Evolutionary conservation across 2,329 filamentous ascomycete species (phyloP), one percentile per base, ranked within the genome.

Genomic region (Penicillium sp.): DNA sequence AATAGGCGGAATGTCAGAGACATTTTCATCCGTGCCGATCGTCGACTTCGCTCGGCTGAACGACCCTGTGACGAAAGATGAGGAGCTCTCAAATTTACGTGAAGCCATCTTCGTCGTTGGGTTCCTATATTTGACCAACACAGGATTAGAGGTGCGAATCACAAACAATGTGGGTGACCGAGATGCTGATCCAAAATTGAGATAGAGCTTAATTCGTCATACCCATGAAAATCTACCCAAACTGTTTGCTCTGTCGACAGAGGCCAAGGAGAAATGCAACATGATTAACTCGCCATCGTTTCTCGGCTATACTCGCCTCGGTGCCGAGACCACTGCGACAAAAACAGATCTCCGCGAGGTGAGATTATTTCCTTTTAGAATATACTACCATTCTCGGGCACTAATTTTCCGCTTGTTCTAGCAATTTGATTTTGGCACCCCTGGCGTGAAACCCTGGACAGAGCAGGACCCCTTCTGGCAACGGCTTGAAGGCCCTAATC

Each of bases 391-490:
- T 29, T 38, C 42, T 37, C 19, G 21, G 21, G 2, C 7, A 25
- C 51, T 54, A 10, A 54, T 19, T 3, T 35, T 27, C 25, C 8
- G 38, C 21, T 12, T 7, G 15, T 31, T 70, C 62, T 77, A 65
- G 81, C 82, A 71, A 82, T 83, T 68, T 46, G 71, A 74, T 33
- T 74, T 74, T 55, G 71, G 71, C 1, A 72, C 71, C 0, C 71
- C 71, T 0, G 70, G 66, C 0, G 62, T 71, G 63, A 70, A 63
- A 31, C 19, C 53, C 5, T 73, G 67, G 70, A 62, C 60, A 1
- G 50, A 62, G 54, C 75, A 80, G 59, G 81, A 84, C 78, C 69
- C 75, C 65, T 50, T 73, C 71, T 54, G 75, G 78, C 23, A 81
- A 74, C 62, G 71, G 33, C 63, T 73, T 3, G 70, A 73, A 46